These are phyloP conservation scores for Lepidium africanum DNA, from an alignment of 345 rosid species.

Conservation along the genomic window DNA sequence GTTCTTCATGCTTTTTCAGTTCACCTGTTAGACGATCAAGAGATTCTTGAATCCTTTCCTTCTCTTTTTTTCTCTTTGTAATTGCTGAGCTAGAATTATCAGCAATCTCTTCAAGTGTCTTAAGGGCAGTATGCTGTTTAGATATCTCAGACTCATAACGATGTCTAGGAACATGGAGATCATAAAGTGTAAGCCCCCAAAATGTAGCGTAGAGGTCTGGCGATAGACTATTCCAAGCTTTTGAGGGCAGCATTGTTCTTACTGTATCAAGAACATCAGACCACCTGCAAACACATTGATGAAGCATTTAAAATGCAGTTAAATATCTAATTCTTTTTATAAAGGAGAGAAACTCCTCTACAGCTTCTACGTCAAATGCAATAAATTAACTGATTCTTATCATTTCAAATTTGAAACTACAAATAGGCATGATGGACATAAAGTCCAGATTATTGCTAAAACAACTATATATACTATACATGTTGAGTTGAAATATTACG, in stretches of 20 bases:
- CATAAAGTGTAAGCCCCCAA: slow-evolving; percentile 98
- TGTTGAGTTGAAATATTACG: slow-evolving; percentile 34
- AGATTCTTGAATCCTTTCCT: slow-evolving; percentile 98
- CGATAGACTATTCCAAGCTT: slow-evolving; percentile 99
- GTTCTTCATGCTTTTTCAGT: slow-evolving; percentile 81
- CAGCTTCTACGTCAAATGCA: not conserved
- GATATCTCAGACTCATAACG: slow-evolving; percentile 96
- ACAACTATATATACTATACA: slow-evolving; percentile 9
- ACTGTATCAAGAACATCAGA: slow-evolving; percentile 83
- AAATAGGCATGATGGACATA: not conserved
- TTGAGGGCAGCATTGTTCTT: slow-evolving; percentile 83
- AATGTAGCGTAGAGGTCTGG: slow-evolving; percentile 95
- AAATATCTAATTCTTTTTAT: not conserved
- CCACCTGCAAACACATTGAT: slow-evolving; percentile 61
- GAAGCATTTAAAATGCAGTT: not conserved
- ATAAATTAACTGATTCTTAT: not conserved
- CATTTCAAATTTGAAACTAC: not conserved
- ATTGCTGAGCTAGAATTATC: slow-evolving; percentile 97
- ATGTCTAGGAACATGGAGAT: slow-evolving; percentile 87
- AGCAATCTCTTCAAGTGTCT: slow-evolving; percentile 85
- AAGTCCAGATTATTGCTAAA: not conserved
- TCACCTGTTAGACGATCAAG: slow-evolving; percentile 85
- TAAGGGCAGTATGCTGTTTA: slow-evolving; percentile 91
- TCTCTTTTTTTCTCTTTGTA: slow-evolving; percentile 93
- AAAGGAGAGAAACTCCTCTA: not conserved